phyloP scores from a whole-genome alignment of 495 filamentous ascomycete species.

The Viridothelium virens region DNA sequence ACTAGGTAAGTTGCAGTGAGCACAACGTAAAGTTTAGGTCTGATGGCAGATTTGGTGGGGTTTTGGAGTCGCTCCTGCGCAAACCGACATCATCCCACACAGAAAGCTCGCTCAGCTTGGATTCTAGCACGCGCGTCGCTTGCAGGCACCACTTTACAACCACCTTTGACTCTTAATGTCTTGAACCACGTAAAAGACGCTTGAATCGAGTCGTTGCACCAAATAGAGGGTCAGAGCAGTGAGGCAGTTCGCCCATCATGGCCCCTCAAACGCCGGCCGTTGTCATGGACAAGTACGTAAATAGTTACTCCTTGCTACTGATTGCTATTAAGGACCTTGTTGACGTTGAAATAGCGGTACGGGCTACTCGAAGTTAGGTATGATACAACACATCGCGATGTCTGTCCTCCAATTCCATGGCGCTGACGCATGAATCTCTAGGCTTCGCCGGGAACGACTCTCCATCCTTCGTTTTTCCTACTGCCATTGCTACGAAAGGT shows the following conservation, averaged over 20 bases:
- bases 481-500: constrained; percentile 93
- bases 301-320: neutral
- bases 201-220: neutral
- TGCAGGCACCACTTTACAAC: neutral
- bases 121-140: neutral
- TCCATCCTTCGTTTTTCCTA: constrained; percentile 97
- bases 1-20: neutral
- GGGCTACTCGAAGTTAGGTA: constrained; percentile 96
- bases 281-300: constrained; percentile 99
- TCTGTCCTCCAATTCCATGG: constrained; percentile 6
- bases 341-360: constrained; percentile 64
- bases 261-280: constrained; percentile 97
- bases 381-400: constrained; percentile 23
- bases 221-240: neutral
- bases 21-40: neutral
- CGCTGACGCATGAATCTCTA: constrained; percentile 38
- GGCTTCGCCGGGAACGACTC: constrained; percentile 99
- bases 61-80: neutral
- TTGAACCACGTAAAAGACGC: neutral
- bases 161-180: neutral
- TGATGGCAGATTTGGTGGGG: neutral
- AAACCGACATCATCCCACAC: constrained; percentile 9
- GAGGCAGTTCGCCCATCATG: constrained; percentile 46
- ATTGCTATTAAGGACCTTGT: constrained; percentile 10
- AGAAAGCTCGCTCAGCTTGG: neutral